A percentile compares a stretch with the other conserved stretches of the same genome.
These are phyloP conservation scores for Jaenimonas drosophilae DNA, from an alignment of 208 protist species.

Conservation along the genomic window DNA sequence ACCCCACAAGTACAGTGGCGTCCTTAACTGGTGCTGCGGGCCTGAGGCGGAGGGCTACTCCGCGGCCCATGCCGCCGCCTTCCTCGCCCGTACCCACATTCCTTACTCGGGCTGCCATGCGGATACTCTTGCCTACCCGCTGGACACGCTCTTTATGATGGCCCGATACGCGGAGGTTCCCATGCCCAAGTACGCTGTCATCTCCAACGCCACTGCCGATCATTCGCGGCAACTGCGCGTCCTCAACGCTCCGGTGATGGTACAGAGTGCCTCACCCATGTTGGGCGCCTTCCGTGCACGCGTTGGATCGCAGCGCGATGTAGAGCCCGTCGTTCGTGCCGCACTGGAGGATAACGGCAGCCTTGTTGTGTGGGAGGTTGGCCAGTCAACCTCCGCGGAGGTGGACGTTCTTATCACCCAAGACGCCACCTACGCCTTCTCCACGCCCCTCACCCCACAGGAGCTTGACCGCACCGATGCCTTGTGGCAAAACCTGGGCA, in stretches of 20 bases:
- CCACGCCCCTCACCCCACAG: too few relatives aligned
- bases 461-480: too few relatives aligned
- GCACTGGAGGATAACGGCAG: constrained; percentile 14
- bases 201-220: constrained; percentile 13
- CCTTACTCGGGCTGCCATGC: constrained; percentile 50
- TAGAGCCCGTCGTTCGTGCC: constrained; percentile 2
- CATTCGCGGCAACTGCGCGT: constrained; percentile 5
- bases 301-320: background rate
- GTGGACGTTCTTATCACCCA: too few relatives aligned
- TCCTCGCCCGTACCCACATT: constrained; percentile 26
- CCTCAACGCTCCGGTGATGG: constrained; percentile 17
- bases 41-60: constrained; percentile 11
- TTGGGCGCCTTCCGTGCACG: constrained; percentile 5
- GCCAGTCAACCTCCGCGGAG: too few relatives aligned
- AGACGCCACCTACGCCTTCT: too few relatives aligned
- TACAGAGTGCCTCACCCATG: constrained; percentile 10
- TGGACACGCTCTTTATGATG: constrained; percentile 71
- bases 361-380: constrained; percentile 39
- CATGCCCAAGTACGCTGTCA: constrained; percentile 42
- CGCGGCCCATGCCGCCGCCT: constrained; percentile 18
- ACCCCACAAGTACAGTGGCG: constrained; percentile 10
- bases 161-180: constrained; percentile 55
- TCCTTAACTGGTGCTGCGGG: constrained; percentile 47
- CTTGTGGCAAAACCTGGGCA: too few relatives aligned
- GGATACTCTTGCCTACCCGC: constrained; percentile 28